Evolutionary conservation across 1,284 basidiomycete genomes (phyloP).

Genomic region (Takashimella tepidaria): DNA sequence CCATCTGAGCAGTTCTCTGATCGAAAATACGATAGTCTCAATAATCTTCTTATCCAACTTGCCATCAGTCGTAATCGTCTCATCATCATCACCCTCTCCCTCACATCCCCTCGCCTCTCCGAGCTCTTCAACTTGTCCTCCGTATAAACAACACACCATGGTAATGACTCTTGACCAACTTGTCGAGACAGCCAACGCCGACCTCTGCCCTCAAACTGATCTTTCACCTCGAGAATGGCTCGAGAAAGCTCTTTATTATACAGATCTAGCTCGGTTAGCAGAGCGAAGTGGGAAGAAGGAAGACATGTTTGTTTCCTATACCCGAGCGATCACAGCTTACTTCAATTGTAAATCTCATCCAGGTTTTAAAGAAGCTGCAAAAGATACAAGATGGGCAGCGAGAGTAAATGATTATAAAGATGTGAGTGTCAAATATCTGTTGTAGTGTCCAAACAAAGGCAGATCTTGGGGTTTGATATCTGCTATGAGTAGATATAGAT

Average conservation of each 20-base stretch:
- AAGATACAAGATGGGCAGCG: constrained; percentile 27
- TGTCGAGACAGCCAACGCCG: constrained; percentile 9
- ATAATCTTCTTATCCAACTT: too few relatives aligned
- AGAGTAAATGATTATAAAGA: constrained; percentile 38
- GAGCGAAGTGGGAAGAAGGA: constrained; percentile 32
- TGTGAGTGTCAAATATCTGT: too few relatives aligned
- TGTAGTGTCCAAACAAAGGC: too few relatives aligned
- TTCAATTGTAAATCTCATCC: constrained; percentile 27
- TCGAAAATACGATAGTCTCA: too few relatives aligned
- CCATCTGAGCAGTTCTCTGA: too few relatives aligned
- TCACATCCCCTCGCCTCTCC: neutral
- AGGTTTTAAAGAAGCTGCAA: constrained; percentile 22
- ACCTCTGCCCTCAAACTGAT: constrained; percentile 12
- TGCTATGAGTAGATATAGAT: too few relatives aligned
- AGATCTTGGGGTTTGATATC: too few relatives aligned
- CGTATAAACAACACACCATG: too few relatives aligned
- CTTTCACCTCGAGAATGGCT: constrained; percentile 40
- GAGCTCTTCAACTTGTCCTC: constrained; percentile 4
- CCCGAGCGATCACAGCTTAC: constrained; percentile 29
- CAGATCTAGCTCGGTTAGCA: constrained; percentile 36
- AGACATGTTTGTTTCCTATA: constrained; percentile 41
- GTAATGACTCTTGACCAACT: constrained; percentile 1
- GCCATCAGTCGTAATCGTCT: neutral
- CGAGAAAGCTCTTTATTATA: constrained; percentile 33
- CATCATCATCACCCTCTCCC: neutral